Evolutionary conservation across 2,329 filamentous ascomycete genomes (phyloP), one percentile per base, ranked within the genome.

Genomic region (Microcera coccophila): DNA sequence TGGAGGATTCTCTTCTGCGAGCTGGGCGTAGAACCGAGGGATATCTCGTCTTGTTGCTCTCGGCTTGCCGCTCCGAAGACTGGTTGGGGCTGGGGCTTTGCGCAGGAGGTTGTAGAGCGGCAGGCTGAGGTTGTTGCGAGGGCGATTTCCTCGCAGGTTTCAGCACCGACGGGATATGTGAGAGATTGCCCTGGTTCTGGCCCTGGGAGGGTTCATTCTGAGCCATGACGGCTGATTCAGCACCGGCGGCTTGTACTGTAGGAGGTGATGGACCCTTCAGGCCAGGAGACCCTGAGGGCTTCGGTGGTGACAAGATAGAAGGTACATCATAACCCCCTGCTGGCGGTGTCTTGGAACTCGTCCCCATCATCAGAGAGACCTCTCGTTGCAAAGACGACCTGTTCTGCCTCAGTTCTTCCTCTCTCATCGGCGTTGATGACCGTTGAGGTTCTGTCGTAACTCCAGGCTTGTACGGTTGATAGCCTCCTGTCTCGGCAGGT

Each of bases 321-420:
- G 59, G 58, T 11, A 53, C 49, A n/a, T 47, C 45, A 12, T 46
- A 37, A 2, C 50, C 42, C 4, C 62, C 45, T 22, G 52, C 44
- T 12, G 52, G 41, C 4, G 52, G 48, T 4, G 26, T 37, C 28
- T 44, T 42, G 8, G 54, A 44, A 15, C 53, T 57, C 9, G 41
- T 10, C 7, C 53, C 55, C 33, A 53, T 46, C 44, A 57, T 53
- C 14, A 62, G 38, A 0, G 55, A 56, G 1, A 41, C 53, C 3
- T 58, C 55, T 4, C 57, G 58, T 12, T 61, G 55, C 24, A 39
- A 9, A 2, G 55, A 50, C 16, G 41, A 48, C 20, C 51, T 43
- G 10, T 33, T 39, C 7, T 46, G 42, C 10, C 36, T 22, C 34
- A 34, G n/a, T 28, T 47, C 32, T 17, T 46, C 41, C 15, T 45